phyloP scores from a whole-genome alignment of 2,329 filamentous ascomycete species.

The Teratosphaeria zuluensis region DNA sequence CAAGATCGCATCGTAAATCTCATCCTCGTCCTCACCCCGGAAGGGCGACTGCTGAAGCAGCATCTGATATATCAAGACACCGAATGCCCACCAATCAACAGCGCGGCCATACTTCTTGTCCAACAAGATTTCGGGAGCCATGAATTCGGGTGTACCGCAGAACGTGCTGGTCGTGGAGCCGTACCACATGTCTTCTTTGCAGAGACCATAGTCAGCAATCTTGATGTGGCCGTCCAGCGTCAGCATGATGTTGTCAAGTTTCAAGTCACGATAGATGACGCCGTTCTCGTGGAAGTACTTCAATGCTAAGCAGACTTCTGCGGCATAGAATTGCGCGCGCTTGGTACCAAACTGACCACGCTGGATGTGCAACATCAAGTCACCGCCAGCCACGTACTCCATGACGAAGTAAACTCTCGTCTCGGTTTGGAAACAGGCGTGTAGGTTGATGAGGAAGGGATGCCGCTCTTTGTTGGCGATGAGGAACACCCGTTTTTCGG shows the following conservation, averaged over 20 bases:
- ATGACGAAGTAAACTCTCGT: slow-evolving; percentile 98
- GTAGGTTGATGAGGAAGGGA: slow-evolving; percentile 87
- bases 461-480: slow-evolving; percentile 96
- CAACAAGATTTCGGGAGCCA: slow-evolving; percentile 96
- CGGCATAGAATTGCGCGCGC: slow-evolving; percentile 94
- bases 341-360: slow-evolving; percentile 92
- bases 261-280: slow-evolving; percentile 84
- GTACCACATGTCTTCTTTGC: slow-evolving; percentile 99
- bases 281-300: slow-evolving; percentile 99
- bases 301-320: slow-evolving; percentile 89
- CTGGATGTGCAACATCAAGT: slow-evolving; percentile 98
- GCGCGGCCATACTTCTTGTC: slow-evolving; percentile 98
- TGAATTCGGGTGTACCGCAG: slow-evolving; percentile 98
- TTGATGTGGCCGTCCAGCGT: slow-evolving; percentile 96
- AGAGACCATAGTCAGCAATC: slow-evolving; percentile 95
- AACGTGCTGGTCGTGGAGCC: slow-evolving; percentile 94
- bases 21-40: slow-evolving; percentile 96
- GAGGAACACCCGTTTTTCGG: slow-evolving; percentile 94
- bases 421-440: slow-evolving; percentile 98
- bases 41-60: slow-evolving; percentile 97
- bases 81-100: slow-evolving; percentile 99
- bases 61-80: slow-evolving; percentile 99
- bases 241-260: slow-evolving; percentile 81
- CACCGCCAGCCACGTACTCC: slow-evolving; percentile 98
- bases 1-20: slow-evolving; percentile 97